These are phyloP conservation scores for Pneumocystis murina DNA, from an alignment of 1,139 yeast species.

Conservation along the genomic window DNA sequence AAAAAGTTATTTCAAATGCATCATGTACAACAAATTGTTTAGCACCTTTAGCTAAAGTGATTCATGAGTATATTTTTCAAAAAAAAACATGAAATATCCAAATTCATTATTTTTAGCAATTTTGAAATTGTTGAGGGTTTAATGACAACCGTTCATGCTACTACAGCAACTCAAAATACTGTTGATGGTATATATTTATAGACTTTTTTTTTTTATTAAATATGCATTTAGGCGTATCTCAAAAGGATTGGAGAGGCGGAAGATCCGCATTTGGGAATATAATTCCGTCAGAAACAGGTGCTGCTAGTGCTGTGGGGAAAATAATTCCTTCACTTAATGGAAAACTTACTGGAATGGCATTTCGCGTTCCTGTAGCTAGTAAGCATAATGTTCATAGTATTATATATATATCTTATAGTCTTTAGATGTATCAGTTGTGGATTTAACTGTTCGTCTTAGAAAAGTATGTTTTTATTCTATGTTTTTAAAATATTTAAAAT, in stretches of 20 bases:
- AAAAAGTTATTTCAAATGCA: conserved; percentile 65
- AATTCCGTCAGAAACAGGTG: conserved; percentile 83
- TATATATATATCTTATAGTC: background rate
- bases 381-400: background rate
- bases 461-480: conserved; percentile 21
- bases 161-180: conserved; percentile 82
- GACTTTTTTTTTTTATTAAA: background rate
- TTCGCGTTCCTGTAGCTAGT: conserved; percentile 62
- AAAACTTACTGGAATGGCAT: conserved; percentile 76
- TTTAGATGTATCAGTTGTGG: conserved; percentile 69
- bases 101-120: conserved; percentile 19
- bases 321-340: conserved; percentile 79
- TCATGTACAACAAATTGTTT: conserved; percentile 85
- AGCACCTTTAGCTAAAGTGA: conserved; percentile 76
- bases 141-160: conserved; percentile 84
- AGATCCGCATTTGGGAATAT: conserved; percentile 84
- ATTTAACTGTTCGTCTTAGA: conserved; percentile 53
- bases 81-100: background rate
- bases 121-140: conserved; percentile 77
- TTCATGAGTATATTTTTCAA: conserved; percentile 34
- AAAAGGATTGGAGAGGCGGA: conserved; percentile 93
- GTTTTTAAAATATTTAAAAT: background rate
- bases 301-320: conserved; percentile 87
- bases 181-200: conserved; percentile 38
- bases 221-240: conserved; percentile 46